These are phyloP conservation scores for Magnolia officinalis DNA, from an alignment of 164 flowering plant species.

Conservation along the genomic window DNA sequence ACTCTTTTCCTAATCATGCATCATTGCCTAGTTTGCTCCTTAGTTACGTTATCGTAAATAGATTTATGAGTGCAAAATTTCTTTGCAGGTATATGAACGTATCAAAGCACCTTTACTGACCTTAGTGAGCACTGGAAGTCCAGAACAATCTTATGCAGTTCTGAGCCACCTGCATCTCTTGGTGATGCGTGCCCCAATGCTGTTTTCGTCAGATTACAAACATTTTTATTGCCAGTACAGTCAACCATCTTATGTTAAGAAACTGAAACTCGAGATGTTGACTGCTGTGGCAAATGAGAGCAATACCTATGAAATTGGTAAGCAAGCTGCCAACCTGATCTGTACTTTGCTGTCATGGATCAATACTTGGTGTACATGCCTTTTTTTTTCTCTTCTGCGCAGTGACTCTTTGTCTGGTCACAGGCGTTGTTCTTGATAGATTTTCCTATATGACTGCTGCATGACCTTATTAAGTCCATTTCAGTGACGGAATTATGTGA, in stretches of 20 bases:
- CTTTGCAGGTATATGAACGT: conserved; percentile 90
- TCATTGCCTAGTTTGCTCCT: neutral
- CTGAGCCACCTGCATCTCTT: conserved; percentile 93
- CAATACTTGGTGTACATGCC: neutral
- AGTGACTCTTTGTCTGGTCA: conserved; percentile 10
- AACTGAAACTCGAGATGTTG: conserved; percentile 96
- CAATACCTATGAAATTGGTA: conserved; percentile 98
- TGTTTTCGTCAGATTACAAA: conserved; percentile 90
- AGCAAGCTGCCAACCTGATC: conserved; percentile 11
- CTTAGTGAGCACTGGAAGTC: conserved; percentile 90
- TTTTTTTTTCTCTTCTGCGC: neutral
- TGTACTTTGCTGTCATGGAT: neutral
- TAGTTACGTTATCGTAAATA: neutral
- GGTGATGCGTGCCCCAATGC: conserved; percentile 95
- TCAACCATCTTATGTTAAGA: conserved; percentile 95
- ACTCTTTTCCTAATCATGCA: neutral
- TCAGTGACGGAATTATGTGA: conserved; percentile 98
- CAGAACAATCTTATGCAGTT: conserved; percentile 94
- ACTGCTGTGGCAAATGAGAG: conserved; percentile 99
- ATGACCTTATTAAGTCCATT: conserved; percentile 29
- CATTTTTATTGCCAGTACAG: conserved; percentile 98
- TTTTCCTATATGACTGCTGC: conserved; percentile 18
- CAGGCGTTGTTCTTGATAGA: conserved; percentile 2
- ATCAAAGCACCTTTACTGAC: conserved; percentile 97
- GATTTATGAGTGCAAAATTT: neutral